Percentiles rank a stretch among this genome's conserved stretches.
Conservation (phyloP, 2,329 filamentous ascomycete species). For the Colletotrichum gigasporum region DNA sequence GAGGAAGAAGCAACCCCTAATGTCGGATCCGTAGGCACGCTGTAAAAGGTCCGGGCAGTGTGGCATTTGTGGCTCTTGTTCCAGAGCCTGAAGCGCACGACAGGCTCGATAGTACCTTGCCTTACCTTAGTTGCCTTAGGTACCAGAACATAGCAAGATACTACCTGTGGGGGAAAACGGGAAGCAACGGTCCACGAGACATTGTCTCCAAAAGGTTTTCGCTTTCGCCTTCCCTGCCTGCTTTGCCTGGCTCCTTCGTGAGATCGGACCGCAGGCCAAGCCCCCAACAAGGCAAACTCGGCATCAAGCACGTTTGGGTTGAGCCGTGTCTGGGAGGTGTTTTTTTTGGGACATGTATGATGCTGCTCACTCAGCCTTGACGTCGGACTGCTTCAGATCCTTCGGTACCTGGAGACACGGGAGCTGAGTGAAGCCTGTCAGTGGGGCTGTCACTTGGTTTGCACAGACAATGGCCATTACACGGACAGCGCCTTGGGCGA, state of each 20-base stretch:
- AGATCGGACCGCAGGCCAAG: constrained; percentile 6
- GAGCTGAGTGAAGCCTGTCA: neutral
- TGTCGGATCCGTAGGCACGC: too few relatives aligned
- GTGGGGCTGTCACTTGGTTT: neutral
- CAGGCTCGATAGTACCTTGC: too few relatives aligned
- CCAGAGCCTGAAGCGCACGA: too few relatives aligned
- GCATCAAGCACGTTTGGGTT: neutral
- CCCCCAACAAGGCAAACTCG: neutral
- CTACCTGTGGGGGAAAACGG: neutral
- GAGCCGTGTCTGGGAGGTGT: too few relatives aligned
- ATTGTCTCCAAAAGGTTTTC: too few relatives aligned
- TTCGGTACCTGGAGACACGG: neutral
- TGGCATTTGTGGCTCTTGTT: too few relatives aligned
- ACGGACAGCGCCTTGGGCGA: neutral
- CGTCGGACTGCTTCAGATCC: neutral
- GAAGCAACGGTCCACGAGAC: constrained; percentile 2
- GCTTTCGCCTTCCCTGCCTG: too few relatives aligned
- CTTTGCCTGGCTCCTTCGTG: neutral
- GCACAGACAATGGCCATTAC: neutral
- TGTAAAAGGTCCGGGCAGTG: too few relatives aligned
- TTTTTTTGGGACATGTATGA: too few relatives aligned
- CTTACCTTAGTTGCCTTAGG: too few relatives aligned
- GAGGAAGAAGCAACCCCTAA: neutral
- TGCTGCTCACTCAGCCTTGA: constrained; percentile 1
- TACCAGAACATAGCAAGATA: too few relatives aligned